Conservation (phyloP, 2,329 filamentous ascomycete genomes). For the Fusarium lyarnte region DNA sequence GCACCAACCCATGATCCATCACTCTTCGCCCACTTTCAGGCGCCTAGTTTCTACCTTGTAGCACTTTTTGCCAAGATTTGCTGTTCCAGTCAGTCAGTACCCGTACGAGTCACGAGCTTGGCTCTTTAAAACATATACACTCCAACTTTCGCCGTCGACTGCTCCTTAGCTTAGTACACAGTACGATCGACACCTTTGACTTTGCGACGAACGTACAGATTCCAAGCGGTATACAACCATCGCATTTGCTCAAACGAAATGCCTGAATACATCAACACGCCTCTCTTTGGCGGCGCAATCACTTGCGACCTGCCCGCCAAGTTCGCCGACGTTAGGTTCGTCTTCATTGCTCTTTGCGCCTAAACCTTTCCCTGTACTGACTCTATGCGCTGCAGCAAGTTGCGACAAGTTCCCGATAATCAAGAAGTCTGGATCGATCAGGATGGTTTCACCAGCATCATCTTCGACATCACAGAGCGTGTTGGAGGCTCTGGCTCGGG, state of each 20-base stretch:
- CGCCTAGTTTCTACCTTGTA: constrained; percentile 20
- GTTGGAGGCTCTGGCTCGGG: constrained; percentile 66
- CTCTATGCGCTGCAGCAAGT: constrained; percentile 60
- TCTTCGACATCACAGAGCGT: constrained; percentile 89
- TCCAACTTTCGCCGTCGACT: not conserved
- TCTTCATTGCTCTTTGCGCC: constrained; percentile 8
- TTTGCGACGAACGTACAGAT: constrained; percentile 7
- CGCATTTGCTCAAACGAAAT: constrained; percentile 46
- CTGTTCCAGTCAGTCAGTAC: not conserved
- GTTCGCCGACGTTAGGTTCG: constrained; percentile 78
- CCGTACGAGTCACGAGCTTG: not conserved
- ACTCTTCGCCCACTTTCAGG: constrained; percentile 31
- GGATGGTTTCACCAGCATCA: constrained; percentile 84
- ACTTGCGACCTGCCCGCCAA: constrained; percentile 72
- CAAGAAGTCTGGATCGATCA: constrained; percentile 93
- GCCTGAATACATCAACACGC: constrained; percentile 65
- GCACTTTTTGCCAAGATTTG: constrained; percentile 19
- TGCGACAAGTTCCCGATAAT: constrained; percentile 83
- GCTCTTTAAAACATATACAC: constrained; percentile 1
- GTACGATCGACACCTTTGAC: not conserved
- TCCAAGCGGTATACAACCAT: not conserved
- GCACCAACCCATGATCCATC: constrained; percentile 30
- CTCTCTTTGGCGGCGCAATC: constrained; percentile 79
- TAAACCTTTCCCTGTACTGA: constrained; percentile 11
- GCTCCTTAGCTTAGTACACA: not conserved